Conservation (phyloP, 2,329 filamentous ascomycete species). For the Monilinia aucupariae region DNA sequence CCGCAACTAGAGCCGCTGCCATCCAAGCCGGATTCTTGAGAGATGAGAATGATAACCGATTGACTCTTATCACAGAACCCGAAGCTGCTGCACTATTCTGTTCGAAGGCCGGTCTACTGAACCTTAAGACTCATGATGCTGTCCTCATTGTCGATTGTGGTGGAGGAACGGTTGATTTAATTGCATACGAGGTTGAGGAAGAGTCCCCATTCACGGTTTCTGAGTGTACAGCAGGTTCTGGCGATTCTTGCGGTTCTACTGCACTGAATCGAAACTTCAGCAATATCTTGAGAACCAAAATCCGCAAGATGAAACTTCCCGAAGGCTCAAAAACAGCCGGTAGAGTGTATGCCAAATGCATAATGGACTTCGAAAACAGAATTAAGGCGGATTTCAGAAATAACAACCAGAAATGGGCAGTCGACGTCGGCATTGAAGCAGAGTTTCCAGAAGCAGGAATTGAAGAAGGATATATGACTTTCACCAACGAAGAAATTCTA, state of each 20-base stretch:
- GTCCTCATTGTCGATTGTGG: slow-evolving; percentile 97
- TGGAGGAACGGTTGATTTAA: slow-evolving; percentile 97
- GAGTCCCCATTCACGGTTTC: slow-evolving; percentile 95
- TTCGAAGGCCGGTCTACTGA: slow-evolving; percentile 90
- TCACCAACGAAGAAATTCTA: slow-evolving; percentile 97
- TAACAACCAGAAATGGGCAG: slow-evolving; percentile 98
- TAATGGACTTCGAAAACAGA: slow-evolving; percentile 99
- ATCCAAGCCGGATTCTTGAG: slow-evolving; percentile 95
- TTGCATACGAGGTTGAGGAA: slow-evolving; percentile 97
- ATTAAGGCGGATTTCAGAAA: slow-evolving; percentile 99
- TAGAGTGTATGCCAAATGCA: slow-evolving; percentile 97
- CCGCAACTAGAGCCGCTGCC: slow-evolving; percentile 88
- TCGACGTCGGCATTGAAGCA: slow-evolving; percentile 96
- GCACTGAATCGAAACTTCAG: slow-evolving; percentile 97
- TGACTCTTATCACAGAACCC: slow-evolving; percentile 92
- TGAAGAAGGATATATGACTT: slow-evolving; percentile 99
- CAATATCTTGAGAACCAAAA: slow-evolving; percentile 95
- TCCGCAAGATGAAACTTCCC: slow-evolving; percentile 97
- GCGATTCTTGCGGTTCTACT: slow-evolving; percentile 97
- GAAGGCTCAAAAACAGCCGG: slow-evolving; percentile 97
- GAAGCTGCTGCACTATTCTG: slow-evolving; percentile 97
- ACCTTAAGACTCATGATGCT: slow-evolving; percentile 97
- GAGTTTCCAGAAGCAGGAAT: slow-evolving; percentile 97
- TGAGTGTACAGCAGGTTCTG: slow-evolving; percentile 94
- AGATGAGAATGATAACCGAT: slow-evolving; percentile 93